Conservation (phyloP, 1,139 yeast species). For the Nakaseomyces uthaithaninus region DNA sequence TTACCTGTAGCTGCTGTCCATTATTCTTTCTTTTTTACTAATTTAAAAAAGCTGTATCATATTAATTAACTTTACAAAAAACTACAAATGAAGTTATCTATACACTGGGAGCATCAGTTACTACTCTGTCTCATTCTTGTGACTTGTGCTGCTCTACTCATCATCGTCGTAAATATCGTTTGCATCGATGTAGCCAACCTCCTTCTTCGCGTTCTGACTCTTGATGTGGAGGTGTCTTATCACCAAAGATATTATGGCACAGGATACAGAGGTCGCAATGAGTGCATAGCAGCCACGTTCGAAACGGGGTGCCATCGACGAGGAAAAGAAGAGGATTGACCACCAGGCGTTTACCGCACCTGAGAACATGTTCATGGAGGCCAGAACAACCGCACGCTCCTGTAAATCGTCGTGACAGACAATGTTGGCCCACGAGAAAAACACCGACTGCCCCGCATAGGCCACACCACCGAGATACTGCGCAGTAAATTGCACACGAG, state of each 20-base stretch:
- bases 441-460: conserved; percentile 50
- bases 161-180: conserved; percentile 21
- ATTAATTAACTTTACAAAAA: conserved; percentile 5
- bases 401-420: conserved; percentile 47
- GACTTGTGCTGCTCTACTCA: conserved; percentile 12
- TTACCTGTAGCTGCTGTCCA: conserved; percentile 20
- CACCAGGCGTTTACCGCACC: conserved; percentile 60
- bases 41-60: background rate
- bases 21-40: conserved; percentile 15
- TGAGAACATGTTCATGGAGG: conserved; percentile 57
- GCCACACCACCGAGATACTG: conserved; percentile 48
- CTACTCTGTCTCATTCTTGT: background rate
- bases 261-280: conserved; percentile 41
- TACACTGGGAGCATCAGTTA: conserved; percentile 1
- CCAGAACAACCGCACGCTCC: conserved; percentile 50
- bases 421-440: conserved; percentile 54
- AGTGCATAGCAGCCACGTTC: conserved; percentile 49
- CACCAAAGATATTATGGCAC: conserved; percentile 31
- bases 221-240: conserved; percentile 36
- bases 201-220: conserved; percentile 29
- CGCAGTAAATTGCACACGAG: conserved; percentile 41
- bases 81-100: too few species aligned
- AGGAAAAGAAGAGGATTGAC: conserved; percentile 46
- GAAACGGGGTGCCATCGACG: conserved; percentile 44
- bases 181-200: conserved; percentile 23